These are phyloP conservation scores for Afroboletus lepidellus DNA, from an alignment of 1,284 basidiomycete species.

Conservation along the genomic window DNA sequence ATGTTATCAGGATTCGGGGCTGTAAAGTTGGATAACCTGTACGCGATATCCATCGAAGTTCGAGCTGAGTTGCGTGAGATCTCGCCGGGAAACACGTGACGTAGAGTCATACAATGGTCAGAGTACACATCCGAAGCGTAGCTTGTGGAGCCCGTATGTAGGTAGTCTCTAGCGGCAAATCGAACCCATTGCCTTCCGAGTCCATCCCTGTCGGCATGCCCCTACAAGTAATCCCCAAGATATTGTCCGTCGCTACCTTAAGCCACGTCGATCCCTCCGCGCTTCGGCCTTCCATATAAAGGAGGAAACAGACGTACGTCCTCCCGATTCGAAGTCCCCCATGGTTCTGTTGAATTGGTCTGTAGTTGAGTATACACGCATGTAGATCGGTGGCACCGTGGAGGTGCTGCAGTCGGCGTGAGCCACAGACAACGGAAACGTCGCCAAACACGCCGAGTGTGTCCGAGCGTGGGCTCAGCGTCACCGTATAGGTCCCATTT, in stretches of 20 bases:
- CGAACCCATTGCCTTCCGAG: slow-evolving; percentile 1
- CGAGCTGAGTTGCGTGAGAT: too few relatives aligned
- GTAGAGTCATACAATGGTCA: too few relatives aligned
- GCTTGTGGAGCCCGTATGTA: slow-evolving; percentile 15
- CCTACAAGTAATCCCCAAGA: slow-evolving; percentile 14
- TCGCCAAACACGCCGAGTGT: slow-evolving; percentile 11
- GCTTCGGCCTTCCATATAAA: slow-evolving; percentile 11
- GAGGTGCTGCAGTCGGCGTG: slow-evolving; percentile 15
- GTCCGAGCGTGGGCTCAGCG: slow-evolving; percentile 1
- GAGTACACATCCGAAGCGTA: background rate
- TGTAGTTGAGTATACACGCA: slow-evolving; percentile 27
- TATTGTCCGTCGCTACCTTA: slow-evolving; percentile 27
- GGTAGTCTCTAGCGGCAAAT: slow-evolving; percentile 7
- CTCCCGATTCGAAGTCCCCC: slow-evolving; percentile 17
- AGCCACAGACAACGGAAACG: slow-evolving; percentile 18
- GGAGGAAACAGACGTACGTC: slow-evolving; percentile 26
- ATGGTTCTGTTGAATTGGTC: background rate
- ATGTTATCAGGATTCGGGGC: too few relatives aligned
- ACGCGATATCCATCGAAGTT: too few relatives aligned
- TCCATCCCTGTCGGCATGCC: background rate
- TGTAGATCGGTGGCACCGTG: slow-evolving; percentile 15
- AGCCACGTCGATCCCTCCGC: slow-evolving; percentile 20
- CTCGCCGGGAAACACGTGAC: too few relatives aligned
- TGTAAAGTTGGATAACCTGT: too few relatives aligned
- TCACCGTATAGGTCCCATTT: slow-evolving; percentile 12